Percentiles rank a stretch among this genome's conserved stretches.
Evolutionary conservation across 345 rosid species (phyloP).

Genomic region (Draba incana): DNA sequence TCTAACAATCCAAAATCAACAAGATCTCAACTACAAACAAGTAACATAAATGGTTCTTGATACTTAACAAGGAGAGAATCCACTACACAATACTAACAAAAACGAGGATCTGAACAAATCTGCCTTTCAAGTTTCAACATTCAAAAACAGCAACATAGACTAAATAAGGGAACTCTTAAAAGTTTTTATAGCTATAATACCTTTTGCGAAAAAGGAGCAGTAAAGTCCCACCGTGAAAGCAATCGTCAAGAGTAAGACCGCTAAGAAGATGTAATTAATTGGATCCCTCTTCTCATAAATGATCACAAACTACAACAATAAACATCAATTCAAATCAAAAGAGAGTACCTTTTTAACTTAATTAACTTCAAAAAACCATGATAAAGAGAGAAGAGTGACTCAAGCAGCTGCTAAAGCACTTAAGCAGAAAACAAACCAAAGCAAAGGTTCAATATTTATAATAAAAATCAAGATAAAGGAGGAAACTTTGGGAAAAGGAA

Average conservation of each 20-base stretch:
- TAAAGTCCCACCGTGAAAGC: slow-evolving; percentile 27
- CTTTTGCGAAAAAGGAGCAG: slow-evolving; percentile 23
- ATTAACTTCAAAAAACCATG: not conserved
- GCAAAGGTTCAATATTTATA: slow-evolving; percentile 28
- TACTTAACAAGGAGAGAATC: slow-evolving; percentile 4
- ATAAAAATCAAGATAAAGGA: slow-evolving; percentile 8
- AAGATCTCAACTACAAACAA: slow-evolving; percentile 24
- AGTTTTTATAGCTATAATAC: slow-evolving; percentile 13
- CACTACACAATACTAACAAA: not conserved
- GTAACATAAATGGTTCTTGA: not conserved
- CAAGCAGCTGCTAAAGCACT: slow-evolving; percentile 4
- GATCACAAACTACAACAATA: slow-evolving; percentile 26
- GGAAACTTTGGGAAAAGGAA: slow-evolving; percentile 37
- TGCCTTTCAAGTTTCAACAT: slow-evolving; percentile 22
- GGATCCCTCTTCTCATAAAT: slow-evolving; percentile 21
- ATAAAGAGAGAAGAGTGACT: not conserved
- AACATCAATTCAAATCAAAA: slow-evolving; percentile 33
- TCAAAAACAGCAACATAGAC: slow-evolving; percentile 20
- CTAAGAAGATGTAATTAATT: not conserved
- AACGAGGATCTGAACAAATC: slow-evolving; percentile 29
- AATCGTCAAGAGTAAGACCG: slow-evolving; percentile 10
- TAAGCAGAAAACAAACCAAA: slow-evolving; percentile 10
- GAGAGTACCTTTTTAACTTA: not conserved
- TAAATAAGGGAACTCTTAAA: not conserved
- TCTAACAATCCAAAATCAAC: slow-evolving; percentile 30